Conservation (phyloP, 441 rosid species). For the Aquilaria agallochum region DNA sequence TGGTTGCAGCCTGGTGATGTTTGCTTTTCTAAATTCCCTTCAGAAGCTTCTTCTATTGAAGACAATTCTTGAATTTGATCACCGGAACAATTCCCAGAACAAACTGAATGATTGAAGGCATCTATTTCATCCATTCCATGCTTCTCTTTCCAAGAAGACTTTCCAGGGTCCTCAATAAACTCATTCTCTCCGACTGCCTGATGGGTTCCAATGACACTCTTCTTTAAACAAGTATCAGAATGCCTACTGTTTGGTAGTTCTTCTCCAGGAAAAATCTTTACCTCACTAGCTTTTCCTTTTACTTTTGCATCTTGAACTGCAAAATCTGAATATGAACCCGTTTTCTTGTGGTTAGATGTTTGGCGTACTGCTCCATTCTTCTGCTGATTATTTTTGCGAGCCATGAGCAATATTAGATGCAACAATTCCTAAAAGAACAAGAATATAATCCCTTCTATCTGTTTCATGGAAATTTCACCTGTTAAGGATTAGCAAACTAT, state of each 20-base stretch:
- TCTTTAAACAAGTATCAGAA: slow-evolving; percentile 20
- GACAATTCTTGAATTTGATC: slow-evolving; percentile 32
- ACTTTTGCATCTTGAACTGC: slow-evolving; percentile 30
- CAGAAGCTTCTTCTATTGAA: slow-evolving; percentile 20
- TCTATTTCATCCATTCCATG: slow-evolving; percentile 28
- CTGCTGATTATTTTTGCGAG: slow-evolving; percentile 82
- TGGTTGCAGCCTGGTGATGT: slow-evolving; percentile 22
- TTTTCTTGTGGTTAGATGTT: slow-evolving; percentile 44
- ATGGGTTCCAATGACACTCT: slow-evolving; percentile 11
- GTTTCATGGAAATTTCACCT: slow-evolving; percentile 21
- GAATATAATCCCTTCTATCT: slow-evolving; percentile 23
- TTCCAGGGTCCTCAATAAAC: slow-evolving; percentile 25
- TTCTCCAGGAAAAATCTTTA: slow-evolving; percentile 41
- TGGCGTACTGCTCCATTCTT: slow-evolving; percentile 65
- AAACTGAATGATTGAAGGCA: slow-evolving; percentile 24
- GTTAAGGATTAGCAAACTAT: slow-evolving; percentile 5
- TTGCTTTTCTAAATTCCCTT: slow-evolving; percentile 31
- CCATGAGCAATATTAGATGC: slow-evolving; percentile 40
- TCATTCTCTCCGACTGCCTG: slow-evolving; percentile 25
- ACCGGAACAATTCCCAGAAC: slow-evolving; percentile 24
- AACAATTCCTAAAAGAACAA: slow-evolving; percentile 10
- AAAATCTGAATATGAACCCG: slow-evolving; percentile 40
- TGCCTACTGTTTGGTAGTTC: slow-evolving; percentile 41
- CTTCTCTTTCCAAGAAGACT: slow-evolving; percentile 27
- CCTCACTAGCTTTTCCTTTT: slow-evolving; percentile 38